A percentile compares a stretch with the other conserved stretches of the same genome.
phyloP scores from a whole-genome alignment of 495 filamentous ascomycete species.

The Hypoxylon trugodes region DNA sequence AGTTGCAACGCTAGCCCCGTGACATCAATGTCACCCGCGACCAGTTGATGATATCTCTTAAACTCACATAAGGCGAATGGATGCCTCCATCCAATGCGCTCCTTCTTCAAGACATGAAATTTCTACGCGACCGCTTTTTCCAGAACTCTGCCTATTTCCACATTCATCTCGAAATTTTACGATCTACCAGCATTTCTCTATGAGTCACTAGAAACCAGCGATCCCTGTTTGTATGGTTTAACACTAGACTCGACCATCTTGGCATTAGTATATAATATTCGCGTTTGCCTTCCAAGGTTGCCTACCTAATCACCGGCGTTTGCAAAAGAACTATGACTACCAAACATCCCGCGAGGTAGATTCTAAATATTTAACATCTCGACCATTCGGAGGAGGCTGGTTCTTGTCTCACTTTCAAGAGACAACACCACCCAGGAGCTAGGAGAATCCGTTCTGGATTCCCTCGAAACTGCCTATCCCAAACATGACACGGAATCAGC shows the following conservation, averaged over 20 bases:
- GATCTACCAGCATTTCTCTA: conserved; percentile 1
- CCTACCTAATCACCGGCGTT: conserved; percentile 2
- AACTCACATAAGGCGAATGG: conserved; percentile 7
- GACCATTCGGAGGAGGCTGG: background rate
- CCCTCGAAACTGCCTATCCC: background rate
- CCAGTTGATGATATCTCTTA: conserved; percentile 11
- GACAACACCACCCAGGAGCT: background rate
- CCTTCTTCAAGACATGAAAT: background rate
- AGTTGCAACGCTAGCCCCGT: conserved; percentile 20
- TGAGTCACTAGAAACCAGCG: conserved; percentile 20
- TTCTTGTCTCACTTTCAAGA: background rate
- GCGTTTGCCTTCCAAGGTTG: too few relatives aligned
- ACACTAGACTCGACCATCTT: conserved; percentile 7
- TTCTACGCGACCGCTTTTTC: background rate
- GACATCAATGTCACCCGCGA: conserved; percentile 39
- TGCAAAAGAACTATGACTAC: background rate
- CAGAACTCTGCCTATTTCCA: background rate
- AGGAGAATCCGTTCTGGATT: conserved; percentile 20
- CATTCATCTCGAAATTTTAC: background rate
- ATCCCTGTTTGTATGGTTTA: conserved; percentile 7
- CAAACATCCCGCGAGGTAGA: background rate
- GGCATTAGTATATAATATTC: conserved; percentile 26
- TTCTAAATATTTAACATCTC: background rate
- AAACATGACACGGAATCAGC: conserved; percentile 30
- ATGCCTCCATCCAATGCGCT: conserved; percentile 15